These are phyloP conservation scores for Vanilla planifolia DNA, from an alignment of 106 monocot genomes.

Conservation along the genomic window DNA sequence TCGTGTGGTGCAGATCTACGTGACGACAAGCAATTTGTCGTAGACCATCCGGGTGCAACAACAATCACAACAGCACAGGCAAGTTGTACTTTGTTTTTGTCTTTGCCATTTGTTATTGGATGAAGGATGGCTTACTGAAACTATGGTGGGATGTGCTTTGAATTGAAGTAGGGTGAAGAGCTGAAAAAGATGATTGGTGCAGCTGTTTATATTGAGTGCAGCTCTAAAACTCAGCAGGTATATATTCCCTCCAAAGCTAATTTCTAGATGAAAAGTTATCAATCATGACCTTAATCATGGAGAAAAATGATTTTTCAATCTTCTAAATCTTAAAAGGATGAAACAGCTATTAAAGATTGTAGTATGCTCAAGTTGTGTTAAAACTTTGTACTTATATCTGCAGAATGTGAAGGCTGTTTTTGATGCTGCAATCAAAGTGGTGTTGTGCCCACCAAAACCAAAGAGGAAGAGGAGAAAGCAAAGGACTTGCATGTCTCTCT, in stretches of 20 bases:
- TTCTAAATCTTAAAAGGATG: neutral
- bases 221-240: slow-evolving; percentile 87
- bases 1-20: slow-evolving; percentile 52
- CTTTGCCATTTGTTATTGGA: neutral
- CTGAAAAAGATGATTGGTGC: slow-evolving; percentile 68
- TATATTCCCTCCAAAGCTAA: too few species aligned
- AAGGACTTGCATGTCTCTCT: slow-evolving; percentile 25
- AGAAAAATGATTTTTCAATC: neutral
- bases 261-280: too few species aligned
- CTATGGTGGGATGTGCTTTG: too few species aligned
- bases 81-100: neutral
- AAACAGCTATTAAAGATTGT: too few species aligned
- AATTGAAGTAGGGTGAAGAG: slow-evolving; percentile 56
- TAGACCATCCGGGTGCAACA: slow-evolving; percentile 51
- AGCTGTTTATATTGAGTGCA: slow-evolving; percentile 64
- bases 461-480: slow-evolving; percentile 27
- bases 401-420: slow-evolving; percentile 52
- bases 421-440: slow-evolving; percentile 47
- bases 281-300: neutral
- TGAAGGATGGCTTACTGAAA: too few species aligned
- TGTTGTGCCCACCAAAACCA: slow-evolving; percentile 34
- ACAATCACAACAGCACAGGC: slow-evolving; percentile 65
- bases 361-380: neutral
- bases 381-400: neutral
- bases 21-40: slow-evolving; percentile 65